These are phyloP conservation scores for Licmophora abbreviata DNA, from an alignment of 108 stramenopile genomes.

Conservation along the genomic window DNA sequence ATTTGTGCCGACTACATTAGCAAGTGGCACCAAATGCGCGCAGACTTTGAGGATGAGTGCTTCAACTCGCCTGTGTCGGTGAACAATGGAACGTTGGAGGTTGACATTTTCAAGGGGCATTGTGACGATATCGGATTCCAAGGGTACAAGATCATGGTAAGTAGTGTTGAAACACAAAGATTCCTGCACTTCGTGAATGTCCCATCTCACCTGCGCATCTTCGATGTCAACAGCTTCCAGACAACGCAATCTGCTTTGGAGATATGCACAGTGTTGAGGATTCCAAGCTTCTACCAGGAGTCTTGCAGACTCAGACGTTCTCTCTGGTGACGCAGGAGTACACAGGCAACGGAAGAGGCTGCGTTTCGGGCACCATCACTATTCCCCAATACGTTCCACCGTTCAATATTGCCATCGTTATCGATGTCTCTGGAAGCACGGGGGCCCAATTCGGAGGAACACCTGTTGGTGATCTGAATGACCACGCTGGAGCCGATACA, in stretches of 20 bases:
- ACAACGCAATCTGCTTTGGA: too few species aligned
- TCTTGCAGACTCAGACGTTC: slow-evolving; percentile 1
- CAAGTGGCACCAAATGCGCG: not conserved
- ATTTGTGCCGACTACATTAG: too few species aligned
- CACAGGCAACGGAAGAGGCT: not conserved
- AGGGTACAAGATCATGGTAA: not conserved
- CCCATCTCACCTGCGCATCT: too few species aligned
- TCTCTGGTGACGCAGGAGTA: not conserved
- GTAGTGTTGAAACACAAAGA: too few species aligned
- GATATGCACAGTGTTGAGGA: too few species aligned
- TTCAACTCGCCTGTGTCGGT: not conserved
- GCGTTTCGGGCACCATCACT: slow-evolving; percentile 1
- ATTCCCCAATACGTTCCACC: not conserved
- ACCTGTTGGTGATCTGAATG: slow-evolving; percentile 15
- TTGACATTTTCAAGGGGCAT: not conserved
- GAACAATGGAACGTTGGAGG: not conserved
- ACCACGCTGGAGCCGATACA: slow-evolving; percentile 13
- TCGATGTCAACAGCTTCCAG: too few species aligned
- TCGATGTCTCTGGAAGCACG: slow-evolving; percentile 4
- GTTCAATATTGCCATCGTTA: slow-evolving; percentile 6
- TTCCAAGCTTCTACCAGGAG: not conserved
- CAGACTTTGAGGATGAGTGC: not conserved
- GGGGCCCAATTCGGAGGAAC: not conserved
- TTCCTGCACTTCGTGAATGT: too few species aligned
- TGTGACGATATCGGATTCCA: not conserved